Conservation (phyloP, 345 rosid species). For the Hypericum perforatum region DNA sequence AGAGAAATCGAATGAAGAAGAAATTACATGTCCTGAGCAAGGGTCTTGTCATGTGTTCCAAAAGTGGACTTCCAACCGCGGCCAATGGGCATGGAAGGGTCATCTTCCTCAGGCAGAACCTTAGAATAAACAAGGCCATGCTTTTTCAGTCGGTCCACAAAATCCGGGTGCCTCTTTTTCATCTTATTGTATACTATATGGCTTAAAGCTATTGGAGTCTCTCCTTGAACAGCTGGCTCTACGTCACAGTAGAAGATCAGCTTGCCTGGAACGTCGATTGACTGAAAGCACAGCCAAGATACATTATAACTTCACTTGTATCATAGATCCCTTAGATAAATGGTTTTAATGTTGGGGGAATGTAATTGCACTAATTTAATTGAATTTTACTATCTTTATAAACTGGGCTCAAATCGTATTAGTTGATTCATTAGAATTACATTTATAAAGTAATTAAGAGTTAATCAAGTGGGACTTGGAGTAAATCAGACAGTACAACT, state of each 20-base stretch:
- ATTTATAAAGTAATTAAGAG: no score
- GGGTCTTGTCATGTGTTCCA: conserved; percentile 55
- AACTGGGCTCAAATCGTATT: no score
- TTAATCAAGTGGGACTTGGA: no score
- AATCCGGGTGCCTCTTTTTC: conserved; percentile 56
- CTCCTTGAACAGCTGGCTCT: conserved; percentile 75
- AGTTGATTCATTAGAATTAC: no score
- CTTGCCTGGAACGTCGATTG: conserved; percentile 79
- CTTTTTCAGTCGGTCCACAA: conserved; percentile 52
- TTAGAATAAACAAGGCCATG: conserved; percentile 62
- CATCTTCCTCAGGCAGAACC: conserved; percentile 69
- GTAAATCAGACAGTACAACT: no score
- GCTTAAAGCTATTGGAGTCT: conserved; percentile 83
- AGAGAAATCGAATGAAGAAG: no score
- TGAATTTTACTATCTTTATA: no score
- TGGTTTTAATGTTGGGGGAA: no score
- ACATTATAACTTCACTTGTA: no score
- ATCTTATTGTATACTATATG: conserved; percentile 69
- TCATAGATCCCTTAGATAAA: no score
- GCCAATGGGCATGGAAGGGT: conserved; percentile 79
- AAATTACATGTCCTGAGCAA: conserved; percentile 58
- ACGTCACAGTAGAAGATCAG: conserved; percentile 84
- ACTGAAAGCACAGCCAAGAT: conserved; percentile 25
- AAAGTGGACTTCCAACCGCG: conserved; percentile 95
- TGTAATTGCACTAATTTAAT: no score